phyloP scores from a whole-genome alignment of 345 rosid genomes.

The Salix exigua region DNA sequence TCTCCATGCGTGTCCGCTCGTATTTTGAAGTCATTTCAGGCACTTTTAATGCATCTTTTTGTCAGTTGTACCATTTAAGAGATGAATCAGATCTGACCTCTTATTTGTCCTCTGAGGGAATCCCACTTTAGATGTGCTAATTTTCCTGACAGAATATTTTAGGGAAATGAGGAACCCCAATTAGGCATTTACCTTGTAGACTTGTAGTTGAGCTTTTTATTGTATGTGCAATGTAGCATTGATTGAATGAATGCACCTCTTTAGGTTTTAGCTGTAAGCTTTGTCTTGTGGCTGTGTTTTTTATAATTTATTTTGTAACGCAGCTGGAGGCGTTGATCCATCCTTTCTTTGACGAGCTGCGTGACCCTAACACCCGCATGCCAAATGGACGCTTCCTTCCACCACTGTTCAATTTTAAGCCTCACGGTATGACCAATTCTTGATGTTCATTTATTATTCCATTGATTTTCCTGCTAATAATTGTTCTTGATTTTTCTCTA shows the following conservation, averaged over 20 bases:
- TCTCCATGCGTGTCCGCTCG: not conserved
- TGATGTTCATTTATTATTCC: not conserved
- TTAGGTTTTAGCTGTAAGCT: not conserved
- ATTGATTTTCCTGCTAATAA: not conserved
- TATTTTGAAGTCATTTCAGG: not conserved
- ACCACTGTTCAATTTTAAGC: constrained; percentile 88
- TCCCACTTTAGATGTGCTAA: not conserved
- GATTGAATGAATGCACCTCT: not conserved
- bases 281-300: not conserved
- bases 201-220: not conserved
- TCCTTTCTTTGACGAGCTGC: constrained; percentile 94
- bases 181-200: not conserved
- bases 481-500: not conserved
- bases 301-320: not conserved
- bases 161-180: not conserved
- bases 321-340: constrained; percentile 86
- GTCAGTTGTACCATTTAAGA: not conserved
- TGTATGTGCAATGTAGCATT: not conserved
- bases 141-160: not conserved
- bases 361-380: constrained; percentile 68
- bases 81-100: not conserved
- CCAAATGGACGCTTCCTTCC: constrained; percentile 93
- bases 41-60: not conserved
- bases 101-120: not conserved
- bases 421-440: constrained; percentile 54